Evolutionary conservation across 306 rosid genomes (phyloP).

Genomic region (Glycyrrhiza uralensis): DNA sequence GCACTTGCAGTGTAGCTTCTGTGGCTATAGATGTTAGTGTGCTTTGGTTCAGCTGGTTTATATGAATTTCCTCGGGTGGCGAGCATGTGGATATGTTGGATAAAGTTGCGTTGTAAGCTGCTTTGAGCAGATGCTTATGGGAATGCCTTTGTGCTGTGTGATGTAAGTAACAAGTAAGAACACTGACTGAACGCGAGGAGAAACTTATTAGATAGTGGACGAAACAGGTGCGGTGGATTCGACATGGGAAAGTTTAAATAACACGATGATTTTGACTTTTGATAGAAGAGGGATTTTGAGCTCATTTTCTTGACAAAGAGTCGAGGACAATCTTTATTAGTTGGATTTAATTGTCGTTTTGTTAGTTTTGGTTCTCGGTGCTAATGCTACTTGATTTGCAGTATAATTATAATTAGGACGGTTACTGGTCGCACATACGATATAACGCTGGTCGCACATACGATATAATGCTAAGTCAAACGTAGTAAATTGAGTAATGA

Average conservation of each 20-base stretch:
- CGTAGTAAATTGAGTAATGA: not conserved
- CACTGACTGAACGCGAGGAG: not conserved
- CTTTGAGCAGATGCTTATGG: slow-evolving; percentile 4
- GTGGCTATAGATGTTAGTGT: slow-evolving; percentile 4
- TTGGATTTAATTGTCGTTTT: not conserved
- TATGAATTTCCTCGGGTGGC: not conserved
- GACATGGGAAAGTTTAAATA: slow-evolving; percentile 14
- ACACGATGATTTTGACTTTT: not conserved
- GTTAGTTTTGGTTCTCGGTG: not conserved
- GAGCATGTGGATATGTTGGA: slow-evolving; percentile 4
- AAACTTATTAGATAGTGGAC: not conserved
- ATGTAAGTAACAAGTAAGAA: slow-evolving; percentile 3
- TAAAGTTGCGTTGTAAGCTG: slow-evolving; percentile 13
- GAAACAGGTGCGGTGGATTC: not conserved
- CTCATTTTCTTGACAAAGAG: slow-evolving; percentile 8
- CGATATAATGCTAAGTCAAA: not conserved
- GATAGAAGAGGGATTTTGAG: slow-evolving; percentile 7
- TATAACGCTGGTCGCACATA: no score
- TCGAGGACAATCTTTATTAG: not conserved
- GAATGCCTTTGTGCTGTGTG: not conserved
- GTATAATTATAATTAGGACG: not conserved
- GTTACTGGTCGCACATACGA: not conserved
- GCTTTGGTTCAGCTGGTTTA: not conserved
- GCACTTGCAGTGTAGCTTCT: slow-evolving; percentile 16
- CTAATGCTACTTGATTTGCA: not conserved